Evolutionary conservation across 2,329 filamentous ascomycete genomes (phyloP).

Genomic region (Apiospora koreana): DNA sequence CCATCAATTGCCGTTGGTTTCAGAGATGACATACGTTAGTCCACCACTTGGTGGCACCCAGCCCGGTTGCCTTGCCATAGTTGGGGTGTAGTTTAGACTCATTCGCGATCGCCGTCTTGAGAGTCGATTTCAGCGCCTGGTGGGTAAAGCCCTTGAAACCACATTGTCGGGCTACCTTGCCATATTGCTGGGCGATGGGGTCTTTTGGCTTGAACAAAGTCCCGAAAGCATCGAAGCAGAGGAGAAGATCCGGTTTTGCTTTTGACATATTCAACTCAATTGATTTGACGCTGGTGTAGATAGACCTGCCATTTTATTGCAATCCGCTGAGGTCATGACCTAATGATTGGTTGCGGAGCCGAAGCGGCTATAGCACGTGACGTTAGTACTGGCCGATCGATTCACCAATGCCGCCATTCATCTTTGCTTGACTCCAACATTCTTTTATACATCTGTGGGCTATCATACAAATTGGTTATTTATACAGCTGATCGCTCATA

Average conservation of each 20-base stretch:
- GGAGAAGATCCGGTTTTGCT: slow-evolving; percentile 46
- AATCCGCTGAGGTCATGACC: not conserved
- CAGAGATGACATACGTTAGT: slow-evolving; percentile 45
- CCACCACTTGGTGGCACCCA: slow-evolving; percentile 61
- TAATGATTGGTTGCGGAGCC: not conserved
- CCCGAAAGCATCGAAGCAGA: slow-evolving; percentile 67
- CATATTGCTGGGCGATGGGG: slow-evolving; percentile 56
- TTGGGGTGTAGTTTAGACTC: slow-evolving; percentile 53
- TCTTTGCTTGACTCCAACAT: not conserved
- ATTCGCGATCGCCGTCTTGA: slow-evolving; percentile 46
- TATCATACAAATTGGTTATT: not conserved
- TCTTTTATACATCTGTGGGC: not conserved
- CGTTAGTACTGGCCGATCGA: not conserved
- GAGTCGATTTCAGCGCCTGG: slow-evolving; percentile 37
- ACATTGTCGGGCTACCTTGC: slow-evolving; percentile 48
- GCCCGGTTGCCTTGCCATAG: slow-evolving; percentile 54
- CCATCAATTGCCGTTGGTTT: not conserved
- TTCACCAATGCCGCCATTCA: not conserved
- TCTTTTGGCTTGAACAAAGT: slow-evolving; percentile 58
- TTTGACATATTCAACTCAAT: not conserved
- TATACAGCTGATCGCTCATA: too few species aligned
- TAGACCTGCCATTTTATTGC: not conserved
- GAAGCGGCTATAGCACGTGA: not conserved
- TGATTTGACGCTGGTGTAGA: not conserved
- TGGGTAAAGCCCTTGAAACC: slow-evolving; percentile 47